A percentile compares a stretch with the other conserved stretches of the same genome.
Conservation (phyloP, 768 basidiomycete species). For the Kwoniella dendrophila region DNA sequence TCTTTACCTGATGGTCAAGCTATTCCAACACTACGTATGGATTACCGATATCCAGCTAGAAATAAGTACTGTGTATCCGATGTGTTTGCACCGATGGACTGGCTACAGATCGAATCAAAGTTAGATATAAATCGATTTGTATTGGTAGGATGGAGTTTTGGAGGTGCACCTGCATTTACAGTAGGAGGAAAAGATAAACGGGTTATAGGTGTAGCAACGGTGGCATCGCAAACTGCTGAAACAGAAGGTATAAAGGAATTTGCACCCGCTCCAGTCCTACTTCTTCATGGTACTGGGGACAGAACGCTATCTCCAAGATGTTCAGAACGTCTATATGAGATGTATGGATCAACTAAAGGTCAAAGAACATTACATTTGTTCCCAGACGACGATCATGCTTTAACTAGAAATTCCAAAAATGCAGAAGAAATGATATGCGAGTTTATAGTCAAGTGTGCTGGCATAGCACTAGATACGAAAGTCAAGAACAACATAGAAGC, state of each 20-base stretch:
- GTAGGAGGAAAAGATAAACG: background rate
- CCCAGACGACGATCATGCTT: background rate
- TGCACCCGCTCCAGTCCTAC: background rate
- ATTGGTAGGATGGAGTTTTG: conserved; percentile 1
- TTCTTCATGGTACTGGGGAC: background rate
- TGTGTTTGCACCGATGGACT: background rate
- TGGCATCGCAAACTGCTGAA: background rate
- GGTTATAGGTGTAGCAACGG: background rate
- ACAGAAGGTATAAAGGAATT: background rate
- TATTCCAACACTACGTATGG: conserved; percentile 2
- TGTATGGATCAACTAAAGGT: background rate
- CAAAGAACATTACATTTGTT: background rate
- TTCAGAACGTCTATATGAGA: background rate
- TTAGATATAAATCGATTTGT: background rate
- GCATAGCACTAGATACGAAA: background rate
- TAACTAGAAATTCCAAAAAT: background rate
- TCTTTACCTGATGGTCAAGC: background rate
- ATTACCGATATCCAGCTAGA: background rate
- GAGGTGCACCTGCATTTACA: background rate
- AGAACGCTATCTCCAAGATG: background rate
- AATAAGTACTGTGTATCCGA: background rate
- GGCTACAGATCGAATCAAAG: background rate
- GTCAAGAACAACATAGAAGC: background rate
- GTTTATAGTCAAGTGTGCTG: background rate
- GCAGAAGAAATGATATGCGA: background rate